These are phyloP conservation scores for Fomitopsis pulvina DNA, from an alignment of 768 basidiomycete species.

Conservation along the genomic window DNA sequence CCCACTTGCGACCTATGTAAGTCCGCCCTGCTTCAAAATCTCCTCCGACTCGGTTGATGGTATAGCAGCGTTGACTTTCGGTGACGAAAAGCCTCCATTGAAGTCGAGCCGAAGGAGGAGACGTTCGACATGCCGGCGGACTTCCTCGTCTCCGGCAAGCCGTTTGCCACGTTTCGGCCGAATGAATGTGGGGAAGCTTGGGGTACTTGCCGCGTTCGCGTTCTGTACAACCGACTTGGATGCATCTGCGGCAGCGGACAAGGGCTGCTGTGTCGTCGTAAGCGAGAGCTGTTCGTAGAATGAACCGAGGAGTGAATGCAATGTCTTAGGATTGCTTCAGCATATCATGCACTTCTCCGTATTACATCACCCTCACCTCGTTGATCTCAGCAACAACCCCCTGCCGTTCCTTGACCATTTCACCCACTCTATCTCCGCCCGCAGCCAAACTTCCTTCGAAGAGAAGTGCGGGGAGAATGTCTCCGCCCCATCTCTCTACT, in stretches of 20 bases:
- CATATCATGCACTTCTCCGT: background rate
- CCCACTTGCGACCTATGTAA: constrained; percentile 8
- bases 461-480: constrained; percentile 77
- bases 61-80: constrained; percentile 35
- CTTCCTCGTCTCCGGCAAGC: constrained; percentile 56
- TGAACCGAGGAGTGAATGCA: constrained; percentile 58
- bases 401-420: constrained; percentile 66
- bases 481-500: constrained; percentile 89
- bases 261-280: constrained; percentile 71
- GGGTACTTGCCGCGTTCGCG: constrained; percentile 42
- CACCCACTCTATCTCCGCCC: constrained; percentile 56
- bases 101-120: constrained; percentile 79
- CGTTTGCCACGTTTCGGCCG: constrained; percentile 44
- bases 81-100: constrained; percentile 67
- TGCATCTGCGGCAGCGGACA: constrained; percentile 52
- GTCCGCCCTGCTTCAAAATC: constrained; percentile 23
- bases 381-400: constrained; percentile 68
- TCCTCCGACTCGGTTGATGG: constrained; percentile 30
- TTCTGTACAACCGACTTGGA: constrained; percentile 68
- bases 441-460: constrained; percentile 68
- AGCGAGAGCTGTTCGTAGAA: constrained; percentile 79
- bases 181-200: constrained; percentile 41
- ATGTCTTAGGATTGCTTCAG: constrained; percentile 36
- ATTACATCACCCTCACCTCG: constrained; percentile 41
- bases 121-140: constrained; percentile 76